Evolutionary conservation across 1,284 basidiomycete genomes (phyloP), one percentile per base, ranked within the genome.

Genomic region (Irpex sp.): DNA sequence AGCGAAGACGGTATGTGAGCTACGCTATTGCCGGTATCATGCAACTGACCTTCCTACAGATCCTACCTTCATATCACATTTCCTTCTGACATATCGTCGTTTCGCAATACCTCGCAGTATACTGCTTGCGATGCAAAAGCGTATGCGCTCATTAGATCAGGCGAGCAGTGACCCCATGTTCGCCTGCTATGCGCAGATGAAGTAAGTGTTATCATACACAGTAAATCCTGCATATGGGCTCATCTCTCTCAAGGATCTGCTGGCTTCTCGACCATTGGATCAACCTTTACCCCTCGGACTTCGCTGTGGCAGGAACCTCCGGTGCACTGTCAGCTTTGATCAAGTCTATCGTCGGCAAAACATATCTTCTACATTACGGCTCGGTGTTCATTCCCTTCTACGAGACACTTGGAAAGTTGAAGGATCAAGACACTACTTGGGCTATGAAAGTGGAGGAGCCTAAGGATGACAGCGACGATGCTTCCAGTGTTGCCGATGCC

Each of bases 91-190:
- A 9, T 93, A 91, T 73, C 87, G 91, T 40, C 81, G 89, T 65
- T 93, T 93, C 72, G 82, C 89, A 54, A 89, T 82, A 56, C 91
- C 91, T 11, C 83, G 91, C 49, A 87, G 81, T 62, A 76, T 93
- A 13, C 78, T 93, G n/a, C 79, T 93, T 57, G 88, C 91, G 4
- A 92, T 93, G 89, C 91, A 93, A 74, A 90, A 91, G 70, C 86
- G 90, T 55, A 88, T 93, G 83, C 84, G 89, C 38, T 84, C 89
- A 66, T 78, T 93, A 11, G 89, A 91, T 70, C 82, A 83, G 64
- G 82, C 87, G 31, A 81, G 82, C n/a, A 84, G 85, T 5, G 91
- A 93, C 76, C 87, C 88, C 0, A 89, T 92, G 85, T 90, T 93
- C 74, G 87, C 90, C 8, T 89, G 87, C 70, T 92, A 87, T 75